Base-by-base conservation (phyloP, 225 moss, liverwort and hornwort genomes). In the Rhytidiadelphus loreus region DNA sequence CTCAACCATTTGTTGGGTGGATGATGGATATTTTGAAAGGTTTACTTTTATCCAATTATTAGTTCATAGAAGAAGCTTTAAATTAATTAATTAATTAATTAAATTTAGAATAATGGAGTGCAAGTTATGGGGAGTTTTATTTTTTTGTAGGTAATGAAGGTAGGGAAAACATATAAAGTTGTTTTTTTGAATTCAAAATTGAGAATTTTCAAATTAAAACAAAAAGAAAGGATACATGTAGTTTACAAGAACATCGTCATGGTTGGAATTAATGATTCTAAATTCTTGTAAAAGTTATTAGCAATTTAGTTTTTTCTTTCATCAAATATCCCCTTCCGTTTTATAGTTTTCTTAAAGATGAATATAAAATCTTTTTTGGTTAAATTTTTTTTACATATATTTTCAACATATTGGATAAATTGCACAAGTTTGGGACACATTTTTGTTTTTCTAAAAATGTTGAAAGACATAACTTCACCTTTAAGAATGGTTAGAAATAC, bases 361-460 rank as follows among this genome's bases (percentile, higher is more conserved):
- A 68, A 22, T 66, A 2, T 65, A 11, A 37, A n/a, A n/a, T 1
- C 4, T 33, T 4, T n/a, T 68, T 23, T 12, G 13, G 7, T 68
- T n/a, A 6, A 66, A n/a, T 22, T 66, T 20, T 37, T 61, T 69
- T 24, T 33, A 37, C 0, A 14, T n/a, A 25, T 41, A 24, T 24
- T 71, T 43, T 3, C 28, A 71, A 16, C 9, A 16, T 43, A 14
- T 43, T 8, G 8, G 43, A 3, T 43, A 43, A 71, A 6, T 71
- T 9, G 4, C 9, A 9, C 26, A 26, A 26, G 8, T 43, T 43
- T 2, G 1, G 3, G 5, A 26, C 0, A 41, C 1, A 16, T 25
- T 2, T 41, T 37, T 50, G 13, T 7, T 70, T 4, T 70, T 13
- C 1, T 15, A 4, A 8, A n/a, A 13, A 13, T 69, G 13, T 39